Base-by-base conservation (phyloP, 202 grass and related monocot species). In the Setaria viridis region DNA sequence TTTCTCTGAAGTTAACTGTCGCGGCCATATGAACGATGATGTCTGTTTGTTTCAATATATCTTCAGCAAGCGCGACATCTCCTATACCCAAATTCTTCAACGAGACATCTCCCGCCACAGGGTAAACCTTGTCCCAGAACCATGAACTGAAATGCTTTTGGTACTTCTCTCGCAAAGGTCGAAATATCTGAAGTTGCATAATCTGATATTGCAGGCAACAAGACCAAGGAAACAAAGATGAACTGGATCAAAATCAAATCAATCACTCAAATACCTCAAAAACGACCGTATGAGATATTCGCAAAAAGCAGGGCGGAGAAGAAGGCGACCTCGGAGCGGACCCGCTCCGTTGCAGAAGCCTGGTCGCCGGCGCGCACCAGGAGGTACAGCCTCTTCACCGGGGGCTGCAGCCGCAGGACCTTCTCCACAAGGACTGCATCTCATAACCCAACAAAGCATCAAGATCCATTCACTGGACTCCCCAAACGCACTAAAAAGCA, bases 391-490 rank as follows among this genome's bases (percentile, higher is more conserved):
- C 77, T 69, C 82, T 83, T 86, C 62, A 89, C 78, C 35, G 37
- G 64, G 6, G 82, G 86, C 33, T 83, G 78, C 59, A 92, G 57
- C 30, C 83, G 68, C 32, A 92, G 79, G 33, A 86, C 76, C 76
- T 89, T 92, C 79, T 89, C 83, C 12, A 89, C 49, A 10, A 89
- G 70, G 37, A 92, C 90, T 92, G 4, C 83, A 78, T 16, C 39
- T 21, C 34, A 43, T 19, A 29, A 67, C 2, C 15, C 20, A 32
- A 34, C 10, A 14, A 76, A 30, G 5, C 48, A 76, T 56, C 20
- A 75, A 30, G 8, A 51, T 50, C 16, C 70, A 7, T 35, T 35
- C 70, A 14, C 10, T 15, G 6, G 6, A 46, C 8, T 16, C n/a
- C 20, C 5, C 39, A 11, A 62, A 62, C 39, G 46, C 29, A 41